Conservation (phyloP, 169 alveolate species). For the Perkinsus marinus region DNA sequence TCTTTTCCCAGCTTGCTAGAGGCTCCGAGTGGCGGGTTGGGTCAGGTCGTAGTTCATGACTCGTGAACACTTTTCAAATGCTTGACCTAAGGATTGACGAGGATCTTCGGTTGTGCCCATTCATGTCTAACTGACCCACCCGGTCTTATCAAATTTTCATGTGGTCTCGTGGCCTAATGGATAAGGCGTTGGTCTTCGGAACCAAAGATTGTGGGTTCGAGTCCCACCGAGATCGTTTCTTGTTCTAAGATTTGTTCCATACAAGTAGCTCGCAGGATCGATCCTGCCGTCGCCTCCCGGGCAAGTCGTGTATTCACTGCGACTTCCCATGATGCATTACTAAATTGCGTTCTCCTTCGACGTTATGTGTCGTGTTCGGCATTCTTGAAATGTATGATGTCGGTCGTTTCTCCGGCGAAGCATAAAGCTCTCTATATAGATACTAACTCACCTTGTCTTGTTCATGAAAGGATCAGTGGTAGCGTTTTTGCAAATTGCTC, state of each 20-base stretch:
- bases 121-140: background rate
- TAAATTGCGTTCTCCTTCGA: background rate
- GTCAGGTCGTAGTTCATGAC: background rate
- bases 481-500: too few species aligned
- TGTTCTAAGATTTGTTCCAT: background rate
- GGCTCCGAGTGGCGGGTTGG: background rate
- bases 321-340: background rate
- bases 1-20: background rate
- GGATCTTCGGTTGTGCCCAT: background rate
- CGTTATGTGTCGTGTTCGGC: too few species aligned
- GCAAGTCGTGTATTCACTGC: background rate
- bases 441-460: too few species aligned
- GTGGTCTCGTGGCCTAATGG: slow-evolving; percentile 74
- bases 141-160: too few species aligned
- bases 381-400: too few species aligned
- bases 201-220: slow-evolving; percentile 89
- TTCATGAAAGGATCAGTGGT: too few species aligned
- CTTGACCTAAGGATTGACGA: background rate
- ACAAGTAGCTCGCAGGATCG: background rate
- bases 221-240: slow-evolving; percentile 53
- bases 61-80: background rate
- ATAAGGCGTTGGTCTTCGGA: slow-evolving; percentile 88
- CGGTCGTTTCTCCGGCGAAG: too few species aligned
- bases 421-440: too few species aligned
- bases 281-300: background rate